phyloP scores from a whole-genome alignment of 306 rosid species.

The Corylus avellana region DNA sequence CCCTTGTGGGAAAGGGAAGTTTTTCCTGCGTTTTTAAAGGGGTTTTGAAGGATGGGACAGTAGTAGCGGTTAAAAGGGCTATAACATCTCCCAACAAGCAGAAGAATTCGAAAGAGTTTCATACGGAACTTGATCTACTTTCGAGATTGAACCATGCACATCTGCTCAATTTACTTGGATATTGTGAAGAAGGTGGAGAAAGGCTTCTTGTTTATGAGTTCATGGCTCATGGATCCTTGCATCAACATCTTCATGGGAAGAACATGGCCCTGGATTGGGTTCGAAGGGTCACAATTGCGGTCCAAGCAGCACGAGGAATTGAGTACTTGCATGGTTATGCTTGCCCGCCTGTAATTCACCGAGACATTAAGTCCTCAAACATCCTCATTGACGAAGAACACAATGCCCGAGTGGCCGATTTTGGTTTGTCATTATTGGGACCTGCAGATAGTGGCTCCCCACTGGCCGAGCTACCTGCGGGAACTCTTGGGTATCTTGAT shows the following conservation, averaged over 20 bases:
- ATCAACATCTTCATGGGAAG: constrained; percentile 83
- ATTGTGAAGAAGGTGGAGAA: constrained; percentile 87
- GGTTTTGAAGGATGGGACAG: constrained; percentile 73
- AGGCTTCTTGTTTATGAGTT: constrained; percentile 91
- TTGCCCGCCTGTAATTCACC: constrained; percentile 87
- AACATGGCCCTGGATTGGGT: constrained; percentile 70
- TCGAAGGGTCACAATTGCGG: constrained; percentile 87
- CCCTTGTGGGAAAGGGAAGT: constrained; percentile 89
- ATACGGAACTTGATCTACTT: constrained; percentile 81
- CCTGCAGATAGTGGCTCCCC: constrained; percentile 91
- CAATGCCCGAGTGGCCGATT: constrained; percentile 94
- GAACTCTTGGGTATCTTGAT: constrained; percentile 95
- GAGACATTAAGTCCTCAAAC: constrained; percentile 93
- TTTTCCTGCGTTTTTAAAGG: constrained; percentile 87
- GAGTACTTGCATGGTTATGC: constrained; percentile 89
- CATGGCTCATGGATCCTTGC: constrained; percentile 92
- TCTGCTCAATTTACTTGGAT: constrained; percentile 81
- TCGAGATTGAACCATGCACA: constrained; percentile 89
- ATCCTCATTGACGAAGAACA: constrained; percentile 95
- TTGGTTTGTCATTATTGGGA: constrained; percentile 80
- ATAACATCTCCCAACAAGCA: constrained; percentile 73
- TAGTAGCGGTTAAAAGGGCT: constrained; percentile 86
- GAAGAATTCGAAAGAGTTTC: constrained; percentile 83
- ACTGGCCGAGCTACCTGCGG: constrained; percentile 87
- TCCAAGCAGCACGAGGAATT: constrained; percentile 92